A percentile compares a stretch with the other conserved stretches of the same genome.
Conservation (phyloP, 495 filamentous ascomycete species). For the Viridothelium virens region DNA sequence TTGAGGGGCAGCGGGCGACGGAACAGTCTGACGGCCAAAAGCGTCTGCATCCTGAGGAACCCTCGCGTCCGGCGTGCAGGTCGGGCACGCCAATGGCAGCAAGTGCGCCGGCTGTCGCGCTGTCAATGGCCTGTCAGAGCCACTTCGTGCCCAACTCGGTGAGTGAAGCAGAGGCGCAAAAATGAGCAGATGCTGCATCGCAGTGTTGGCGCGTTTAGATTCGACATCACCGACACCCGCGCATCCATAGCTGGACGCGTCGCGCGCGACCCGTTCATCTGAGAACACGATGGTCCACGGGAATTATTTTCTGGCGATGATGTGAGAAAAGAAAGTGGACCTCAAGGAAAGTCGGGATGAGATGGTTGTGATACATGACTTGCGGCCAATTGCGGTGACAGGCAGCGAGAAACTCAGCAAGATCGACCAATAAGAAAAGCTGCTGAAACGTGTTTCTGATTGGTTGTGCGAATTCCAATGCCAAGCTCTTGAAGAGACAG, state of each 20-base stretch:
- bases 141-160: background rate
- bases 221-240: constrained; percentile 3
- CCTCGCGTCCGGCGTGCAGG: constrained; percentile 9
- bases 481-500: background rate
- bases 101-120: constrained; percentile 4
- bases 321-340: background rate
- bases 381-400: background rate
- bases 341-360: background rate
- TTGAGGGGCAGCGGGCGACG: constrained; percentile 11
- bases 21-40: constrained; percentile 10
- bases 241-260: constrained; percentile 7
- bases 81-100: background rate
- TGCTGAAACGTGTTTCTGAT: background rate
- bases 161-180: background rate
- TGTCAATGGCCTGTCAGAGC: constrained; percentile 1
- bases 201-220: constrained; percentile 10
- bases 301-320: background rate
- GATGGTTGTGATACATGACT: background rate
- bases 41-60: constrained; percentile 6
- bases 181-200: background rate
- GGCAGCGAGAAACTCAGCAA: background rate
- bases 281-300: constrained; percentile 5
- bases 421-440: background rate
- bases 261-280: background rate
- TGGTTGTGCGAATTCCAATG: background rate